phyloP scores from a whole-genome alignment of 2,329 filamentous ascomycete genomes.

The Stagonosporopsis tanaceti region DNA sequence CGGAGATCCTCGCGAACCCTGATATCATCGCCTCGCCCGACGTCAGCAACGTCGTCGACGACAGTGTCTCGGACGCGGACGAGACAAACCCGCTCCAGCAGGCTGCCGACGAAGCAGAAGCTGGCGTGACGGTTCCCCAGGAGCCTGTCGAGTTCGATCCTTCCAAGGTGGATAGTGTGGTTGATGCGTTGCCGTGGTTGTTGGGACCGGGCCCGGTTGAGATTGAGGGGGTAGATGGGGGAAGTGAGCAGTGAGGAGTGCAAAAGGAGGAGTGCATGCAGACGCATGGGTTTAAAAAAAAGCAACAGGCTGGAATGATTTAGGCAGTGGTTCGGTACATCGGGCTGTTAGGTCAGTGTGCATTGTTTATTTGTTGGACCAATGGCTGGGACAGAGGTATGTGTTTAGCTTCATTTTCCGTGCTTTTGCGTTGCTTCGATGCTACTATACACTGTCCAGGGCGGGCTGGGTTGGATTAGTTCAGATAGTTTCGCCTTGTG shows the following conservation, averaged over 20 bases:
- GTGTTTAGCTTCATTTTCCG: conserved; percentile 3
- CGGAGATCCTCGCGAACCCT: neutral
- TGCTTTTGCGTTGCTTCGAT: neutral
- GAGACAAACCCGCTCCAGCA: conserved; percentile 8
- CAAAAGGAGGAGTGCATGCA: no score
- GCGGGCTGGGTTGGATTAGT: neutral
- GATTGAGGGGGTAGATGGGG: neutral
- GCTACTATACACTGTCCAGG: no score
- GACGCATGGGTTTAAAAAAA: no score
- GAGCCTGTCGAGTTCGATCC: neutral
- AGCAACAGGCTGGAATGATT: neutral
- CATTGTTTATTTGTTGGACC: neutral
- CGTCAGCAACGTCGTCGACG: no score
- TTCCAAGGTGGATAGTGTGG: conserved; percentile 1
- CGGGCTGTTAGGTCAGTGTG: neutral
- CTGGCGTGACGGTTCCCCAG: neutral
- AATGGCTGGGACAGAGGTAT: conserved; percentile 14
- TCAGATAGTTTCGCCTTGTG: neutral
- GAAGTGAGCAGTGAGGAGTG: neutral
- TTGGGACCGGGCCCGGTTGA: neutral
- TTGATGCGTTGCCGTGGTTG: conserved; percentile 11
- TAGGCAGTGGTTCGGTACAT: neutral
- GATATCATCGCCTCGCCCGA: neutral
- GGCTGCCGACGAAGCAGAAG: conserved; percentile 8
- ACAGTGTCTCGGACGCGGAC: no score